phyloP scores from a whole-genome alignment of 176 grass and related monocot genomes.

The Oryza glaberrima region DNA sequence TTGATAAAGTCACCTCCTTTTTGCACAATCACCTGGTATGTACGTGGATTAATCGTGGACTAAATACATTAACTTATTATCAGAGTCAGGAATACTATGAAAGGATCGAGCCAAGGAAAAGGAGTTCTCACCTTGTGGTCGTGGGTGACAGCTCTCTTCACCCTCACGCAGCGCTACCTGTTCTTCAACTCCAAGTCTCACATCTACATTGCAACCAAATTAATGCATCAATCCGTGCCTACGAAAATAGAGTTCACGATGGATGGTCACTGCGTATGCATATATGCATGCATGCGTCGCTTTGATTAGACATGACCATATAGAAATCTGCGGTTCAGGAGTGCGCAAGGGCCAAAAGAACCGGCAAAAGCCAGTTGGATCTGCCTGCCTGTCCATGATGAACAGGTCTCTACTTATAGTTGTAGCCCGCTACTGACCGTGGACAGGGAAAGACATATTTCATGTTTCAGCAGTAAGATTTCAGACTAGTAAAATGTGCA shows the following conservation, averaged over 20 bases:
- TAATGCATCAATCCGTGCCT: not conserved
- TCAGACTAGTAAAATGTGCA: not conserved
- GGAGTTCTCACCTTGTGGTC: too few relatives aligned
- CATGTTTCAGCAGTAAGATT: not conserved
- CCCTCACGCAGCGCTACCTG: not conserved
- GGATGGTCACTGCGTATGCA: not conserved
- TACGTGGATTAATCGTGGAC: not conserved
- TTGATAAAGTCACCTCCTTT: not conserved
- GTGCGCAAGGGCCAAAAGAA: not conserved
- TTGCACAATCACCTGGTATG: not conserved
- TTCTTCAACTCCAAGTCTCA: not conserved
- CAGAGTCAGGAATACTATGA: slow-evolving; percentile 4
- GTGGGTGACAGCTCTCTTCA: not conserved
- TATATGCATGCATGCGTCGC: not conserved
- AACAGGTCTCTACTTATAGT: not conserved
- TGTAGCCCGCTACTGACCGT: not conserved
- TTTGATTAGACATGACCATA: not conserved
- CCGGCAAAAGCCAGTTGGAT: not conserved
- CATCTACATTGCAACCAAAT: not conserved
- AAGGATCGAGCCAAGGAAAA: not conserved
- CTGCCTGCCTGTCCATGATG: not conserved
- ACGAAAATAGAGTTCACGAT: not conserved
- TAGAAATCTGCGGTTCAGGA: not conserved
- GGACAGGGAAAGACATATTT: not conserved
- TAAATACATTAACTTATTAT: not conserved